phyloP scores from a whole-genome alignment of 495 filamentous ascomycete species.

The Penicillium angulare region DNA sequence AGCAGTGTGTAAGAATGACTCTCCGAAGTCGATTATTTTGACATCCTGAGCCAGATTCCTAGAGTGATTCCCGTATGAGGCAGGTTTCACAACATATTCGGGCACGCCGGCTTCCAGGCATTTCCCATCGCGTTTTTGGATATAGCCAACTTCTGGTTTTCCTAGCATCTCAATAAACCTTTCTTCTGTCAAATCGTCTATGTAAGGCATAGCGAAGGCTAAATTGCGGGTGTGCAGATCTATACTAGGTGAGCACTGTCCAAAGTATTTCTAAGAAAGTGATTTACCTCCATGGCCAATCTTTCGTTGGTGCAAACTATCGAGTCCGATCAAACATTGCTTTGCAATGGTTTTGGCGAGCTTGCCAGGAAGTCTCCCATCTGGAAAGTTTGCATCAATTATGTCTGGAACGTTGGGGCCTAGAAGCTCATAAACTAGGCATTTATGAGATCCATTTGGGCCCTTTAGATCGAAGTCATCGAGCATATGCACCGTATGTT shows the following conservation, averaged over 20 bases:
- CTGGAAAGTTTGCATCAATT: slow-evolving; percentile 25
- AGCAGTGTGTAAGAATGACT: slow-evolving; percentile 32
- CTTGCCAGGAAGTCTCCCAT: slow-evolving; percentile 36
- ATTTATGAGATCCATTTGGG: slow-evolving; percentile 47
- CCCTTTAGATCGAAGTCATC: slow-evolving; percentile 39
- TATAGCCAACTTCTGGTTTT: slow-evolving; percentile 31
- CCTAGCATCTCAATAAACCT: slow-evolving; percentile 34
- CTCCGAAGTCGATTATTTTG: slow-evolving; percentile 46
- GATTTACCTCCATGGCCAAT: slow-evolving; percentile 43
- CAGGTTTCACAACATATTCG: slow-evolving; percentile 33
- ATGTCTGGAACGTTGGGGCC: slow-evolving; percentile 36
- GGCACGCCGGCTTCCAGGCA: slow-evolving; percentile 30
- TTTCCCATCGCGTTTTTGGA: slow-evolving; percentile 34
- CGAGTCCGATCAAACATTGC: slow-evolving; percentile 41
- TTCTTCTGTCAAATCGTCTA: slow-evolving; percentile 23
- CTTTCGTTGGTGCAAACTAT: slow-evolving; percentile 38
- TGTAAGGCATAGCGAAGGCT: slow-evolving; percentile 31
- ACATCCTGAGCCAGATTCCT: slow-evolving; percentile 18
- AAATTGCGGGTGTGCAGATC: slow-evolving; percentile 52
- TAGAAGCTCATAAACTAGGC: slow-evolving; percentile 45
- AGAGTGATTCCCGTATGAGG: slow-evolving; percentile 17
- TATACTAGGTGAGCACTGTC: slow-evolving; percentile 17
- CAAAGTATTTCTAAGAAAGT: slow-evolving; percentile 9
- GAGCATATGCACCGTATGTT: slow-evolving; percentile 33
- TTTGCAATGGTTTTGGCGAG: slow-evolving; percentile 44